Base-by-base conservation (phyloP, 148 eudicot genomes). In the Diospyros kaki region DNA sequence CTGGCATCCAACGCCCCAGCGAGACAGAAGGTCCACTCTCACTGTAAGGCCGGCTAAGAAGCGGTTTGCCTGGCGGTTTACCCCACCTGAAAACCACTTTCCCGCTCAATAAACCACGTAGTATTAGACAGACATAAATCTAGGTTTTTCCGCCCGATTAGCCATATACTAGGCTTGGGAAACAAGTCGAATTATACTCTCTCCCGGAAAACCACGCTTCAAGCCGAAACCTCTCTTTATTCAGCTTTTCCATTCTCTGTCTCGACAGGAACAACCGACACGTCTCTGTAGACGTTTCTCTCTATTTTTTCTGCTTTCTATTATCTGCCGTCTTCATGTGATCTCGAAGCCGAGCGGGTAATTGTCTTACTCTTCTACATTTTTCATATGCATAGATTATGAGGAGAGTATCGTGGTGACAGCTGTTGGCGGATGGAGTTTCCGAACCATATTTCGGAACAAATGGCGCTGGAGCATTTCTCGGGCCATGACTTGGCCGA, bases 381-480 rank as follows among this genome's bases (percentile, higher is more conserved):
- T 39, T 13, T 39, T 1, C 3, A 2, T 60, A n/a, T 9, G n/a
- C 10, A 40, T 9, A 14, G 46, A 39, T 40, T 65, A 53, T 2
- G 61, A 54, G 41, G 63, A 66, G 43, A 75, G 61, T 41, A 9
- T 9, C 6, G 28, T 11, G 28, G 52, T 75, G 71, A 52, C 18
- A 65, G 9, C 9, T n/a, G 54, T 45, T 38, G 7, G 14, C 46
- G 39, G 61, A 84, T 84, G 87, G 82, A 83, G 72, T 84, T 76
- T 68, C 83, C 77, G 17, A 81, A 81, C 72, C 87, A 82, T 12
- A 62, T 81, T 1, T 78, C 84, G 0, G 78, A 78, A 64, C 84
- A 75, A 64, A 78, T 81, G 80, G 77, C 82, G 39, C 67, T 75
- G 28, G 82, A 78, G 56, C 87, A 76, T 63, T 83, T 74, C 76